Evolutionary conservation across 2,329 filamentous ascomycete species (phyloP), one percentile per base, ranked within the genome.

Genomic region (Paraphoma chrysanthemicola): DNA sequence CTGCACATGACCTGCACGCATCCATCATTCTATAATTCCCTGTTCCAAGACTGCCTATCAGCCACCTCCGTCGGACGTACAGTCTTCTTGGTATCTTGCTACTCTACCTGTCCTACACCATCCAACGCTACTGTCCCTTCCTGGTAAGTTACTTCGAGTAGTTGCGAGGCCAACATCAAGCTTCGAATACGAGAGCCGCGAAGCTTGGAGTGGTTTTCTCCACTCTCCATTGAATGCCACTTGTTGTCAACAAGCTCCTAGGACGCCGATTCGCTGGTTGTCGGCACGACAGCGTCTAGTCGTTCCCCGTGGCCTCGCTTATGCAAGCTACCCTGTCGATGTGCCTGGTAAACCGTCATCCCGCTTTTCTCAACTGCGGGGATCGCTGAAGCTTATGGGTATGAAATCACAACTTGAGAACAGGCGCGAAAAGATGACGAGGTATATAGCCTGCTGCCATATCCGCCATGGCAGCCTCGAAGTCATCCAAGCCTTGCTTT

Each of bases 201-300:
- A 62, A 53, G 51, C 53, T 41, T 39, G 31, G 33, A 44, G 33
- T 36, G 7, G 33, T 36, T 10, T 36, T 4, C 33, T 36, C 33
- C 33, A 44, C n/a, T 51, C 30, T 23, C 46, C 8, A 11, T 29
- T 29, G 43, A 9, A 16, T 23, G 17, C 36, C 17, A 23, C 14
- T 7, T 9, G 17, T 11, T 45, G 6, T 18, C 8, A 7, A 9
- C 16, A 12, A 42, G 16, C 41, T 54, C 60, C 53, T 42, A 17
- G 23, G 9, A 23, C 42, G 38, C 59, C 56, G 42, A 69, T 69
- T 69, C 51, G 67, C 43, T 28, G 23, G 48, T 56, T 64, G 65
- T 68, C 67, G 67, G 67, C 41, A 50, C 66, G 61, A 49, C 23
- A 6, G 41, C 18, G 30, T 41, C 38, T 46, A 50, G 49, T 45